Percentiles rank a stretch among this genome's conserved stretches.
Evolutionary conservation across 73 alveolate genomes (phyloP).

Genomic region (Paramecium caudatum): DNA sequence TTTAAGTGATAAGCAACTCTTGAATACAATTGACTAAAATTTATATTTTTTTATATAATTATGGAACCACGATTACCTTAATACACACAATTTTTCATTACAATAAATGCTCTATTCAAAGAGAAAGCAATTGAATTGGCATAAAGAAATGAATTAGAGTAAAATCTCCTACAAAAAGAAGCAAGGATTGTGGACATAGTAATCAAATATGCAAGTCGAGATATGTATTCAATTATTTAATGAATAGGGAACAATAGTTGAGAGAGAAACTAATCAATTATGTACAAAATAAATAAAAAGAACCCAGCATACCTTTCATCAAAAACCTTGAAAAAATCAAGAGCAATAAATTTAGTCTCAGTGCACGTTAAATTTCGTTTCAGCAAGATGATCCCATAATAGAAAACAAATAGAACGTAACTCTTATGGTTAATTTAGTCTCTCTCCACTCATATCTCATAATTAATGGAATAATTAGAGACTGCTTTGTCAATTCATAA

Average conservation of each 20-base stretch:
- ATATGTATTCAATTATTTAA: background rate
- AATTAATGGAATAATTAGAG: constrained; percentile 1
- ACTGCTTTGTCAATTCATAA: background rate
- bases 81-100: constrained; percentile 28
- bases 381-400: background rate
- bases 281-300: background rate
- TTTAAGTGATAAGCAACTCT: background rate
- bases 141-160: background rate
- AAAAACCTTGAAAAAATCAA: background rate
- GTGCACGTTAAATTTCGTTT: constrained; percentile 33
- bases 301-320: background rate
- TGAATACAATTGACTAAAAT: constrained; percentile 1
- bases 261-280: background rate
- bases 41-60: constrained; percentile 18
- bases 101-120: background rate
- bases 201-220: background rate
- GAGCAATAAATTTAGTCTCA: constrained; percentile 3
- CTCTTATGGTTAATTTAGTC: background rate
- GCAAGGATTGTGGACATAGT: background rate
- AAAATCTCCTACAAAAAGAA: background rate
- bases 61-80: constrained; percentile 51
- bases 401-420: background rate
- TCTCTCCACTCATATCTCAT: background rate
- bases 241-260: background rate
- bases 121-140: background rate